These are phyloP conservation scores for Dentipellis sp. DNA, from an alignment of 768 basidiomycete genomes.

Conservation along the genomic window DNA sequence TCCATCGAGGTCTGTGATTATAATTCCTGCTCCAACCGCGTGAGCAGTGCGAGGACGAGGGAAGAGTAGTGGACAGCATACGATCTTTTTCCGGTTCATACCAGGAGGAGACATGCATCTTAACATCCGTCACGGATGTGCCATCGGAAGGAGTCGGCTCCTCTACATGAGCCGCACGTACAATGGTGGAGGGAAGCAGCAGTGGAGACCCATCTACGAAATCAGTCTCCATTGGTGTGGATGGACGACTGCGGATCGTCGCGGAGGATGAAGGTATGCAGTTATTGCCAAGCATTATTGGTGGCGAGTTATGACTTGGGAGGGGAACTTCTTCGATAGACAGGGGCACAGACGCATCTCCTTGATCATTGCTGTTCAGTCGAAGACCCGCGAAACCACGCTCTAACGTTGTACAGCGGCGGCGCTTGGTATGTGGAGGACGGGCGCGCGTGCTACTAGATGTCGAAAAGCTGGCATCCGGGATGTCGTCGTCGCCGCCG, in stretches of 20 bases:
- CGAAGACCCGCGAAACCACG: constrained; percentile 5
- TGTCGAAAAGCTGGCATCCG: background rate
- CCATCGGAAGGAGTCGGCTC: background rate
- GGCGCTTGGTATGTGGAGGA: constrained; percentile 2
- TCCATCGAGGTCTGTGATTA: constrained; percentile 14
- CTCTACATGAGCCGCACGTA: background rate
- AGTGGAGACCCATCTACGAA: background rate
- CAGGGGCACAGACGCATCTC: background rate
- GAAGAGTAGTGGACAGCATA: background rate
- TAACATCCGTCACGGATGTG: background rate
- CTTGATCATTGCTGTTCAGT: background rate
- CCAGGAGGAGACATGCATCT: constrained; percentile 14
- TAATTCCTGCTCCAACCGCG: constrained; percentile 5
- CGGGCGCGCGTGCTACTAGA: background rate
- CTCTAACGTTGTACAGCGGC: constrained; percentile 9
- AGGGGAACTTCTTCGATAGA: background rate
- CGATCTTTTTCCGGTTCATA: constrained; percentile 15
- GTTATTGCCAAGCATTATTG: background rate
- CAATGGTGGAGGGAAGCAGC: background rate
- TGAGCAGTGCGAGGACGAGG: background rate
- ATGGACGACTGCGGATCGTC: background rate
- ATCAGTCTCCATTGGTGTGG: background rate
- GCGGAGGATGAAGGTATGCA: background rate
- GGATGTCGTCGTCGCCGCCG: background rate
- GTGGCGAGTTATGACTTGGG: background rate